A percentile compares a stretch with the other conserved stretches of the same genome.
phyloP scores from a whole-genome alignment of 2,329 filamentous ascomycete species.

The Neonectria sp. region DNA sequence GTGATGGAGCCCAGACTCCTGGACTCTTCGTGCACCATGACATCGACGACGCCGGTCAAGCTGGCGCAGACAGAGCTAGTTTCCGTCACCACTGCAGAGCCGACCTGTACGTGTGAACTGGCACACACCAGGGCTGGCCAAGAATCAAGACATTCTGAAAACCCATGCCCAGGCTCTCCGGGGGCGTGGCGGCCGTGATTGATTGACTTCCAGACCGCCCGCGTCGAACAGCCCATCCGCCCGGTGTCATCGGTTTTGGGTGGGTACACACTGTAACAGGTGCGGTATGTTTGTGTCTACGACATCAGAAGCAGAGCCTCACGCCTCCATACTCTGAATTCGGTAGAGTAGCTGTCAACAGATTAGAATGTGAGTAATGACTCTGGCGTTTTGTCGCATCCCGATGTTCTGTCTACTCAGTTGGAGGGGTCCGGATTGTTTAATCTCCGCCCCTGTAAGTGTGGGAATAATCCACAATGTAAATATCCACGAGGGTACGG shows the following conservation, averaged over 20 bases:
- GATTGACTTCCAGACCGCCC: conserved; percentile 14
- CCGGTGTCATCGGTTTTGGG: conserved; percentile 2
- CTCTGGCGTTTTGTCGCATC: not conserved
- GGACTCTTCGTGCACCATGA: conserved; percentile 13
- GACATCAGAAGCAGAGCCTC: conserved; percentile 25
- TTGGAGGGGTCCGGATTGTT: conserved; percentile 10
- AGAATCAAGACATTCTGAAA: conserved; percentile 34
- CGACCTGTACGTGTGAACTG: conserved; percentile 30
- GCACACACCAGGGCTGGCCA: conserved; percentile 27
- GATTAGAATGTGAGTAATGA: not conserved
- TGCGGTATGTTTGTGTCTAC: conserved; percentile 19
- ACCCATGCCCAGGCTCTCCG: conserved; percentile 21
- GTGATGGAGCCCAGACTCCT: conserved; percentile 18
- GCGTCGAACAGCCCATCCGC: conserved; percentile 5
- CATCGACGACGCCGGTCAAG: conserved; percentile 10
- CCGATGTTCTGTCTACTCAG: not conserved
- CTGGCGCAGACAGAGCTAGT: conserved; percentile 10
- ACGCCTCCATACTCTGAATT: not conserved
- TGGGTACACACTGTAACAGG: conserved; percentile 19
- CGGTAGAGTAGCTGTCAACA: not conserved
- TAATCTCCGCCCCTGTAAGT: not conserved
- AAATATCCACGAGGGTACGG: not conserved
- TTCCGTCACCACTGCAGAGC: conserved; percentile 12
- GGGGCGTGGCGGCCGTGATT: conserved; percentile 11
- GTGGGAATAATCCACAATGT: not conserved